Percentiles rank a stretch among this genome's conserved stretches.
Conservation (phyloP, 176 grass and related monocot genomes). For the Carex pumila region DNA sequence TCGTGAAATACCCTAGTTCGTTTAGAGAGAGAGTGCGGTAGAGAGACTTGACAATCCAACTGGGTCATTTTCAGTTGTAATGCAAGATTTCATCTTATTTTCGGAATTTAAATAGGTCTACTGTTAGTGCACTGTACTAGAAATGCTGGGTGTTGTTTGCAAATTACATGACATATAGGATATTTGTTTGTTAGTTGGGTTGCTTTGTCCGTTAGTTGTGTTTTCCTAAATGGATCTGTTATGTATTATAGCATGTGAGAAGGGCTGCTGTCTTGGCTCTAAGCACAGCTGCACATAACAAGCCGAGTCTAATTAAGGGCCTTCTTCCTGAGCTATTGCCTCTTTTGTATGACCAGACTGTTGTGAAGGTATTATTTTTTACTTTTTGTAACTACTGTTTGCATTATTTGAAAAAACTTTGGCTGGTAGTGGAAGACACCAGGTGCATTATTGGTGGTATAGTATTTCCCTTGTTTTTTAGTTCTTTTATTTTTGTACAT, state of each 20-base stretch:
- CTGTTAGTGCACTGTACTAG: background rate
- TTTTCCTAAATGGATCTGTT: conserved; percentile 3
- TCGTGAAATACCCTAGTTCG: too few species aligned
- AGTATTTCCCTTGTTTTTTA: background rate
- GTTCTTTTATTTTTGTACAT: background rate
- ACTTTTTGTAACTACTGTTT: background rate
- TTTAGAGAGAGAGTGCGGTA: too few species aligned
- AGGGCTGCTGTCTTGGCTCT: conserved; percentile 78
- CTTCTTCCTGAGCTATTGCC: conserved; percentile 81
- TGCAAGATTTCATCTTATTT: background rate
- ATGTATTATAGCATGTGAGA: conserved; percentile 68
- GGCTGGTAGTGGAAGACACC: background rate
- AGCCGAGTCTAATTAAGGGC: conserved; percentile 81
- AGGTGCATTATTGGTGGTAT: background rate
- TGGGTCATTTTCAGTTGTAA: background rate
- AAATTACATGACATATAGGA: background rate
- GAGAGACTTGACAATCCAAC: too few species aligned
- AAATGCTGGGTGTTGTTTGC: background rate
- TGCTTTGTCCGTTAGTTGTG: background rate
- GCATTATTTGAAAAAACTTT: background rate
- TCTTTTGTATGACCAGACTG: conserved; percentile 85
- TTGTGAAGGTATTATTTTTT: conserved; percentile 58
- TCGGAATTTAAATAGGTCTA: background rate
- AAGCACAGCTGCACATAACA: conserved; percentile 90
- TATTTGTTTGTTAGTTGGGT: background rate